Evolutionary conservation across 1,284 basidiomycete genomes (phyloP), one percentile per base, ranked within the genome.

Genomic region (Fomitopsis pinicola): DNA sequence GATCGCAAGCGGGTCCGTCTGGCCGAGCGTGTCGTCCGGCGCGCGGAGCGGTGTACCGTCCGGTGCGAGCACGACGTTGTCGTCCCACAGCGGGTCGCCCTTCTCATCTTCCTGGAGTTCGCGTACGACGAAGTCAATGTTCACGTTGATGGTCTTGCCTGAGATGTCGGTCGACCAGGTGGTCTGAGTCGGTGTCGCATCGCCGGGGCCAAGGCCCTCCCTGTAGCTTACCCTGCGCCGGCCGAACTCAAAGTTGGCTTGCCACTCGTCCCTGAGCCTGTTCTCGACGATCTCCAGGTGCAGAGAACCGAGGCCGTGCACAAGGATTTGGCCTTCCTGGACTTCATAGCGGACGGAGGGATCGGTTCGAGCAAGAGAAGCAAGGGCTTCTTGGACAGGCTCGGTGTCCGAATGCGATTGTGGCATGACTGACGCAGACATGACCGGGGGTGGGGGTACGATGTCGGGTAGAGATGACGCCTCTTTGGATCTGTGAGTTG

Each of bases 271-370:
- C 58, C 79, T 80, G 36, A 96, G 76, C 30, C 94, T 81, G 42
- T 87, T 85, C 73, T 93, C 91, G 1, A 94, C 82, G 61, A 96
- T 95, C 72, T 96, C 94, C 7, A 96, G 82, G 71, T 96, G 93
- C 33, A 96, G 80, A 42, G 91, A 86, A 14, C 93, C 93, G 59
- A 95, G 84, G 4, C 93, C 93, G 66, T 94, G 91, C 2, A 94
- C 81, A 42, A 96, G 81, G 42, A 92, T 80, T 69, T 96, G 93
- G 0, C 92, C 92, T 63, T 95, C 92, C 59, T 90, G 86, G 9
- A 78, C 77, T 62, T 93, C 91, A 26, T 89, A 78, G 5, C 91
- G 87, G 35, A 95, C 82, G 1, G 91, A 94, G 14, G 93, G 93
- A 68, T 96, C 93, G 1, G 94, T 95, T 9, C 93, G 88, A n/a